A percentile compares a stretch with the other conserved stretches of the same genome.
These are phyloP conservation scores for Debaryomyces subglobosus DNA, from an alignment of 1,139 yeast genomes.

Conservation along the genomic window DNA sequence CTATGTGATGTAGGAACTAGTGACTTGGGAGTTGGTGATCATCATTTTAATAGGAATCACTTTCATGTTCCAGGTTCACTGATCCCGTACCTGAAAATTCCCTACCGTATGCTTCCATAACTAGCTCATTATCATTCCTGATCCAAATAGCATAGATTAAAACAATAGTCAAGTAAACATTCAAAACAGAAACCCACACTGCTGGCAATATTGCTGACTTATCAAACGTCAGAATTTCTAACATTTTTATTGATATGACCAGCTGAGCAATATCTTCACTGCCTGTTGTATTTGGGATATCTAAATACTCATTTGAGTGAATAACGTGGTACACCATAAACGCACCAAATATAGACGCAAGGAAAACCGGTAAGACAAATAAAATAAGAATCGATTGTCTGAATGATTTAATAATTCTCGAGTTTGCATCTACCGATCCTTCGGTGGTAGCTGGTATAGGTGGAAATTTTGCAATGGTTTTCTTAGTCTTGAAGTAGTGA, in stretches of 20 bases:
- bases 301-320: background rate
- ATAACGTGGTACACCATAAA: conserved; percentile 1
- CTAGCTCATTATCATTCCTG: conserved; percentile 36
- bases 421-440: conserved; percentile 24
- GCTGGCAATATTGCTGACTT: background rate
- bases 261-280: background rate
- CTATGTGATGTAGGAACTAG: too few species aligned
- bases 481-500: conserved; percentile 33
- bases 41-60: background rate
- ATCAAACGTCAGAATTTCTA: conserved; percentile 5
- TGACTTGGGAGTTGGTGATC: background rate
- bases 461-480: conserved; percentile 34
- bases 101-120: conserved; percentile 23
- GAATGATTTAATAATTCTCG: conserved; percentile 28
- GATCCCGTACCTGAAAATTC: background rate
- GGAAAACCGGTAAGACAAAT: conserved; percentile 31
- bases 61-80: background rate
- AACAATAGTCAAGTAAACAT: conserved; percentile 22
- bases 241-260: background rate
- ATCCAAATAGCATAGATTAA: conserved; percentile 40
- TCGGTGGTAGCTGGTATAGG: conserved; percentile 25
- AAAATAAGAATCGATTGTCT: conserved; percentile 32
- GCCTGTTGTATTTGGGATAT: background rate
- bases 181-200: conserved; percentile 20
- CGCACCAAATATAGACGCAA: conserved; percentile 14